Evolutionary conservation across 345 rosid species (phyloP), one percentile per base, ranked within the genome.

Genomic region (Odontarrhena argentea): DNA sequence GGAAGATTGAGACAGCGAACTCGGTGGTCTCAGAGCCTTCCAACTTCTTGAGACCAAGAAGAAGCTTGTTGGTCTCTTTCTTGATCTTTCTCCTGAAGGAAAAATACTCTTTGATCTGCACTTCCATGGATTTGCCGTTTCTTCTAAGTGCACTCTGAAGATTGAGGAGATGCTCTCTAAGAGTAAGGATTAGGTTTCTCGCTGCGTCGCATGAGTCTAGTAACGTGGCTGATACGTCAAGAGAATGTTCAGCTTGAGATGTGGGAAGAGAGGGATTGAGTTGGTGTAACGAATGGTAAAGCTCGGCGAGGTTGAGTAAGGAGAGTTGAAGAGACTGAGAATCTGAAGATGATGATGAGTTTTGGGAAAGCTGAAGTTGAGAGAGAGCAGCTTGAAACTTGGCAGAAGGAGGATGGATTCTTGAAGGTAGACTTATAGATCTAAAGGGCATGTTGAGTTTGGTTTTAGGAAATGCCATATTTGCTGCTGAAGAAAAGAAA

Each of bases 341-440:
- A 9, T 77, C 67, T 18, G 22, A 18, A 15, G 41, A 12, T 9
- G 76, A 53, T 9, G 77, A 53, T 12, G 79, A 58, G 55, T 47
- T 55, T 42, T 79, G 76, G 48, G 50, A 78, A n/a, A 67, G 52
- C 22, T 72, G 81, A 6, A 83, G 73, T 43, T 81, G 82, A 67
- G 52, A 67, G n/a, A 85, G 28, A 9, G 84, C 77, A 41, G 82
- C 81, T 71, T 83, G 82, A 52, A 79, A 63, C 34, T 79, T 77
- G 10, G 70, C 58, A 40, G 68, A 79, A 72, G 73, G 75, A 24
- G 74, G 79, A 38, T 83, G 84, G 5, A 73, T 51, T 70, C 87
- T 85, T 25, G 86, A 78, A n/a, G 87, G 91, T 34, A 84, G 73
- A 61, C 84, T 84, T 54, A 84, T 75, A 24, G 85, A 82, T 71